phyloP scores from a whole-genome alignment of 2,329 filamentous ascomycete genomes.

The Calonectria montana region DNA sequence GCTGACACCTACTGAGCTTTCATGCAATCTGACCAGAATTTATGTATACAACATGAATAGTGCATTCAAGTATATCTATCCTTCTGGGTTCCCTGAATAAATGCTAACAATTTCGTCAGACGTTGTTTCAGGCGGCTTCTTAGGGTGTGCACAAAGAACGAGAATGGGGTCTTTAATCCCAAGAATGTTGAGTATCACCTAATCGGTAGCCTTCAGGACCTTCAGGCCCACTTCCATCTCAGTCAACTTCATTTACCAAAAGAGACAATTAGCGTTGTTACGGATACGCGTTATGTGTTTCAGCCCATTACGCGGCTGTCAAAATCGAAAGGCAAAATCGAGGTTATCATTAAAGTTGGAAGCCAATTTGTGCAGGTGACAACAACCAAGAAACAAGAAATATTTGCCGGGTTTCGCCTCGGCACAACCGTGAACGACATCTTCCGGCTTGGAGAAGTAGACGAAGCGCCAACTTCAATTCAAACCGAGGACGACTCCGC shows the following conservation, averaged over 20 bases:
- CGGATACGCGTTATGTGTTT: slow-evolving; percentile 73
- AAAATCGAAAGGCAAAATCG: slow-evolving; percentile 77
- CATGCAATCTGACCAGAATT: slow-evolving; percentile 68
- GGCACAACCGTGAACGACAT: slow-evolving; percentile 77
- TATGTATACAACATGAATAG: slow-evolving; percentile 83
- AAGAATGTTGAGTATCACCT: slow-evolving; percentile 75
- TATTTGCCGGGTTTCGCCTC: slow-evolving; percentile 70
- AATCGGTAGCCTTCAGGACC: slow-evolving; percentile 72
- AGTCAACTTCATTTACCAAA: slow-evolving; percentile 75
- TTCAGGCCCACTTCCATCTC: slow-evolving; percentile 75
- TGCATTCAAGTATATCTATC: slow-evolving; percentile 64
- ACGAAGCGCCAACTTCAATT: slow-evolving; percentile 73
- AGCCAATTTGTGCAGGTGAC: slow-evolving; percentile 78
- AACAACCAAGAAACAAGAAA: slow-evolving; percentile 75
- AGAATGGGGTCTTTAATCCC: slow-evolving; percentile 70
- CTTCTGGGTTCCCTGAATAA: not conserved
- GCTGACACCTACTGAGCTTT: slow-evolving; percentile 71
- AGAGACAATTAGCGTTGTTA: slow-evolving; percentile 76
- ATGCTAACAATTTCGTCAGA: slow-evolving; percentile 35
- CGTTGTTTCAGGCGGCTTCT: slow-evolving; percentile 75
- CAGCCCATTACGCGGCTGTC: slow-evolving; percentile 74
- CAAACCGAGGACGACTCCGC: slow-evolving; percentile 74
- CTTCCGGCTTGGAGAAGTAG: slow-evolving; percentile 74
- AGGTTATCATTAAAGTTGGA: slow-evolving; percentile 76
- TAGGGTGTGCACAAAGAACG: slow-evolving; percentile 70